phyloP scores from a whole-genome alignment of 169 alveolate genomes.

The Plasmodium vivax region DNA sequence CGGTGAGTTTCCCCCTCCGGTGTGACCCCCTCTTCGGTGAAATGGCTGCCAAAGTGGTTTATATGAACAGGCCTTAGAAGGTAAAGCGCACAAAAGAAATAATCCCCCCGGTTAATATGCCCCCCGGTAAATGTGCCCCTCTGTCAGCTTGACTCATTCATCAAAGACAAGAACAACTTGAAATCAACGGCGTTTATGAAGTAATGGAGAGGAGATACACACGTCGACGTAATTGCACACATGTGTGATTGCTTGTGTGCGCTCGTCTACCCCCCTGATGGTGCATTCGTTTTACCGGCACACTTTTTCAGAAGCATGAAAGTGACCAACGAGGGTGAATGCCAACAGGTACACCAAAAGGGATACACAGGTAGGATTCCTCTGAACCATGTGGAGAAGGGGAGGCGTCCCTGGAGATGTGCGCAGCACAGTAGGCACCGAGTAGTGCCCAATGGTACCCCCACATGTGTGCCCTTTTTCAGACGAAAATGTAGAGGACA shows the following conservation, averaged over 20 bases:
- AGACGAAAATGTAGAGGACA: conserved; percentile 47
- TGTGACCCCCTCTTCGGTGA: background rate
- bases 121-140: background rate
- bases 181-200: conserved; percentile 1
- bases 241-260: background rate
- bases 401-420: background rate
- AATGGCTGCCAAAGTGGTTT: background rate
- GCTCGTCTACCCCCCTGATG: background rate
- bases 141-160: conserved; percentile 59
- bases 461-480: background rate
- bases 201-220: conserved; percentile 5
- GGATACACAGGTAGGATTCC: conserved; percentile 5
- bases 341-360: background rate
- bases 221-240: background rate
- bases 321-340: conserved; percentile 8
- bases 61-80: background rate
- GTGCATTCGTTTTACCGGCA: background rate
- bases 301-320: conserved; percentile 15
- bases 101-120: background rate
- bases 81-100: background rate
- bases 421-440: background rate
- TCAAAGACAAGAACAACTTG: conserved; percentile 48
- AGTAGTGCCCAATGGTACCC: background rate
- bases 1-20: conserved; percentile 1
- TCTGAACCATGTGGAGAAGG: background rate